Evolutionary conservation across 2,329 filamentous ascomycete species (phyloP), one percentile per base, ranked within the genome.

Genomic region (Claviceps sp.): DNA sequence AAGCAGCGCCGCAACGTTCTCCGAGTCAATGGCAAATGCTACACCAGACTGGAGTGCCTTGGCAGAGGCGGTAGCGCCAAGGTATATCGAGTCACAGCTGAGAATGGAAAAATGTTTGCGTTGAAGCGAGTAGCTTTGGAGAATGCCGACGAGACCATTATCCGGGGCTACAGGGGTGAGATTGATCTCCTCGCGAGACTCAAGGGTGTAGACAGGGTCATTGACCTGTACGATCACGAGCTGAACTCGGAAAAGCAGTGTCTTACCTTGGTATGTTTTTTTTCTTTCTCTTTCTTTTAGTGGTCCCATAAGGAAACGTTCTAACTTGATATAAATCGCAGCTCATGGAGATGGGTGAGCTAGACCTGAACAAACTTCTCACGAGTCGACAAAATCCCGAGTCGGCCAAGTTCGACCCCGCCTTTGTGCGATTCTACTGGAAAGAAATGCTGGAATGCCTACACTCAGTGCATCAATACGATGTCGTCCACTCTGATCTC

Each of bases 371-470:
- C 63, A 88, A 85, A 52, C 82, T 97, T 51, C 77, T 98, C 57
- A 84, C 82, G 38, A 79, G 83, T 57, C 81, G 83, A 9, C 72
- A 87, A 61, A 87, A 83, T 61, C 78, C 75, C 0, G 84, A 89
- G 55, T 80, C 85, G 51, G 80, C 87, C 41, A 79, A 77, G 54
- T 85, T 98, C 55, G 93, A 98, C 63, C 78, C 88, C 1, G 87
- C 85, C 50, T 96, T 97, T 66, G 89, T 93, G 13, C 85, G 93
- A n/a, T 94, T 87, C 69, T 95, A 95, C 73, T 98, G 93, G 93
- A 93, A 95, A 67, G 93, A 98, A 70, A 98, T 98, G 93, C 82
- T 98, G 18, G 89, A 95, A 66, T 97, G 93, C 64, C 81, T 98
- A 5, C 81, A 87, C 59, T 81, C 91, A 0, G 89, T 98, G 1